Percentiles rank a stretch among this genome's conserved stretches.
Conservation (phyloP, 2,329 filamentous ascomycete species). For the Hypomyces perniciosus region DNA sequence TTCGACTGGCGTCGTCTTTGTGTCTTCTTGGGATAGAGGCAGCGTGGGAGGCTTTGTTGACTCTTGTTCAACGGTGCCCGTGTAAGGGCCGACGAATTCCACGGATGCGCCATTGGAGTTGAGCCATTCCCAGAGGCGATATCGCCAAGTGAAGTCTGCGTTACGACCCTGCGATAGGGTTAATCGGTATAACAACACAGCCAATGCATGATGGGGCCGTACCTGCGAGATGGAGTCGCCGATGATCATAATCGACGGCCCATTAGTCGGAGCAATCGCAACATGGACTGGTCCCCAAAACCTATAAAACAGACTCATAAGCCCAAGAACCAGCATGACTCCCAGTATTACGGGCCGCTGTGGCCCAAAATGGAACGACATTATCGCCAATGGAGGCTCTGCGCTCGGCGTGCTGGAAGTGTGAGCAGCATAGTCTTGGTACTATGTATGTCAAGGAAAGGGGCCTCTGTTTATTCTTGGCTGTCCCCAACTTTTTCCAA, state of each 20-base stretch:
- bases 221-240: slow-evolving; percentile 30
- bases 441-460: no score
- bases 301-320: no score
- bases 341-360: no score
- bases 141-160: slow-evolving; percentile 38
- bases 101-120: slow-evolving; percentile 17
- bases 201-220: background rate
- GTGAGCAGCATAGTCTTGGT: no score
- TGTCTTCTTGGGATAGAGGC: background rate
- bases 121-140: slow-evolving; percentile 36
- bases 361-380: no score
- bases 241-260: slow-evolving; percentile 29
- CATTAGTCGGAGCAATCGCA: no score
- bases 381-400: no score
- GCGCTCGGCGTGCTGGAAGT: no score
- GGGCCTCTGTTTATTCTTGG: no score
- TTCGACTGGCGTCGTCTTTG: background rate
- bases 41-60: background rate
- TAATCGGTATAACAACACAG: background rate
- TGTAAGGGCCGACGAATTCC: slow-evolving; percentile 31
- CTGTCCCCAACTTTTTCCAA: no score
- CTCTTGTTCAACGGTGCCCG: slow-evolving; percentile 23
- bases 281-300: no score
- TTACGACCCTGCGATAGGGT: slow-evolving; percentile 28
- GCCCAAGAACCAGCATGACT: no score